Base-by-base conservation (phyloP, 1,284 basidiomycete genomes). In the Thelephora terrestris region DNA sequence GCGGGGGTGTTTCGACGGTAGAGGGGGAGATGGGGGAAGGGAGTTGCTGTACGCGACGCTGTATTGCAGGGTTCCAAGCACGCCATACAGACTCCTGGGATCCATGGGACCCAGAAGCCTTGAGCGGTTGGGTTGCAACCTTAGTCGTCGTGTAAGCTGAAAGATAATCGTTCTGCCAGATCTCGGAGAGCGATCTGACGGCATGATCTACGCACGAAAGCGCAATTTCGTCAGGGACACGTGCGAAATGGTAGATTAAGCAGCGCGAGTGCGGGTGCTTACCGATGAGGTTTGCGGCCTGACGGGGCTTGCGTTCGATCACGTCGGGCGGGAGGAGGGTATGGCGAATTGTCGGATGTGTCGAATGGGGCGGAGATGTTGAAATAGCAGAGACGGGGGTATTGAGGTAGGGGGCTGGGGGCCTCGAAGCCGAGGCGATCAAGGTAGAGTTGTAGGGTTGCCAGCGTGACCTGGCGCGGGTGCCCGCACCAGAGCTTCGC, bases 121-220 rank as follows among this genome's bases (percentile, higher is more conserved):
- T 50, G 25, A 61, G 50, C 12, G 65, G 58, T 25, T 58, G 54
- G 23, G 67, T 61, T 29, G 61, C 62, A 10, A 63, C 57, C 14
- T 73, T 71, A 1, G 70, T 70, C 47, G 74, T 62, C 61, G 85
- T 87, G 23, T 75, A 71, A 23, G 58, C 47, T 1, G 85, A 85
- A 37, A 87, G 81, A 57, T 82, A 76, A 58, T 85, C 76, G 2
- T 78, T 76, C 43, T 70, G 78, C 85, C 85, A 87, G 62, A 85
- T 81, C 55, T 87, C 81, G 59, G 74, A 78, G 47, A 87, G 63
- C 5, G 75, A 79, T 59, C 80, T 81, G 51, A 87, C 76, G 39
- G 85, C 78, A 77, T 85, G 80, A 70, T 87, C 84, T 87, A 62
- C 42, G 53, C 45, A 50, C 39, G 46, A 43, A 20, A 40, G 32